phyloP scores from a whole-genome alignment of 768 basidiomycete species.

The Mrakia frigida region DNA sequence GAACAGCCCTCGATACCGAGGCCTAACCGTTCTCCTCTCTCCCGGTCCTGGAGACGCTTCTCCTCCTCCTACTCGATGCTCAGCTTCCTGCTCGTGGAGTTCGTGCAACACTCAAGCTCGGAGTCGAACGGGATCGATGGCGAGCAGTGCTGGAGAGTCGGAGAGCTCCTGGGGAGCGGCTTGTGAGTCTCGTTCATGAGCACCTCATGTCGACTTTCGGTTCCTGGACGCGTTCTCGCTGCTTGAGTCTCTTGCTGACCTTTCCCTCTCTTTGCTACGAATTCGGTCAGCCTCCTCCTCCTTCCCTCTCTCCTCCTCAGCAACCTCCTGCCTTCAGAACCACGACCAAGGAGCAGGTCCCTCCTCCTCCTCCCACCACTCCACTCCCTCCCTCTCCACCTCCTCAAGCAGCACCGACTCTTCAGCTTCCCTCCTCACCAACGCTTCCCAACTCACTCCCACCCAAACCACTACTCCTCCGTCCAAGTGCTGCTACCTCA shows the following conservation, averaged over 20 bases:
- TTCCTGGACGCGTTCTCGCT: not conserved
- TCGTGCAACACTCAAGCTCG: not conserved
- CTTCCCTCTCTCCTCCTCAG: slow-evolving; percentile 33
- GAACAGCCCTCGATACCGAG: slow-evolving; percentile 24
- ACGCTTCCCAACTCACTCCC: slow-evolving; percentile 16
- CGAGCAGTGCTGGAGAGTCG: slow-evolving; percentile 6
- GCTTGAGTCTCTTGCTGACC: not conserved
- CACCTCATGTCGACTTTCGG: slow-evolving; percentile 35
- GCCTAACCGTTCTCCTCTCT: slow-evolving; percentile 21
- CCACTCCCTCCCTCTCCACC: slow-evolving; percentile 35
- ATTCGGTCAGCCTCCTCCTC: slow-evolving; percentile 38
- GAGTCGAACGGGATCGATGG: slow-evolving; percentile 3
- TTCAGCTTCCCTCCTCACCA: slow-evolving; percentile 30
- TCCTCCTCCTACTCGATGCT: not conserved
- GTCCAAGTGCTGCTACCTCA: slow-evolving; percentile 19
- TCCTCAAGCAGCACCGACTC: slow-evolving; percentile 34
- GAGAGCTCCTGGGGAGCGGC: slow-evolving; percentile 26
- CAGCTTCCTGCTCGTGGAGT: not conserved
- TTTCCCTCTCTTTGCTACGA: not conserved
- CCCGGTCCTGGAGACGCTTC: slow-evolving; percentile 21
- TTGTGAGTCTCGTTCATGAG: slow-evolving; percentile 43
- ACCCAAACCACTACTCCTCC: slow-evolving; percentile 18
- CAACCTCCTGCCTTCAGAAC: slow-evolving; percentile 16
- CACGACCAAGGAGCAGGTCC: slow-evolving; percentile 28
- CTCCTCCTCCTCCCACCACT: slow-evolving; percentile 36